Percentiles rank a stretch among this genome's conserved stretches.
Conservation (phyloP, 345 rosid species). For the Aegle marmelos region DNA sequence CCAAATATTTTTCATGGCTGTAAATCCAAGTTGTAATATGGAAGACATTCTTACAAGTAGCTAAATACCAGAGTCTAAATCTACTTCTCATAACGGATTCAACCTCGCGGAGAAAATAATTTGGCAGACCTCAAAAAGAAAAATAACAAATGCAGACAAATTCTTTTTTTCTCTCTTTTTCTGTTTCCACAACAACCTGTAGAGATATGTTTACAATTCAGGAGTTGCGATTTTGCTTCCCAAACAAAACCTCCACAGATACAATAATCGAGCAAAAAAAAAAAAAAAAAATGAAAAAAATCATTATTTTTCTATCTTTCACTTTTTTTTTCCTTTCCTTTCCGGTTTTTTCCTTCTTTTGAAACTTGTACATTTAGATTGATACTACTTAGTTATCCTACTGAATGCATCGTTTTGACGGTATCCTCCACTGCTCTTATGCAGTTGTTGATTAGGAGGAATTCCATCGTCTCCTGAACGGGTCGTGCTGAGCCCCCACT, state of each 20-base stretch:
- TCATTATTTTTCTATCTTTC: not conserved
- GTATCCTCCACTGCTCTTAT: constrained; percentile 44
- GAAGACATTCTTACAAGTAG: too few relatives aligned
- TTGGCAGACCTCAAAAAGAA: not conserved
- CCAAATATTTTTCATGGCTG: too few relatives aligned
- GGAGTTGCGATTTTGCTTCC: constrained; percentile 29
- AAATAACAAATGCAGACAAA: not conserved
- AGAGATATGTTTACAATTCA: constrained; percentile 49
- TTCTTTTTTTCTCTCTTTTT: not conserved
- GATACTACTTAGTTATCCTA: constrained; percentile 23
- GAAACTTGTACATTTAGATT: constrained; percentile 26
- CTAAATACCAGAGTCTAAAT: too few relatives aligned
- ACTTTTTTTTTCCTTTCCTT: not conserved
- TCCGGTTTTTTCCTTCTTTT: not conserved
- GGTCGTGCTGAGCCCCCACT: constrained; percentile 76
- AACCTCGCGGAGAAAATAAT: not conserved
- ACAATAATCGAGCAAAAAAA: not conserved
- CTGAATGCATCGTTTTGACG: constrained; percentile 24
- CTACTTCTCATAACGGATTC: too few relatives aligned
- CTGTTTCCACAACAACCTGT: constrained; percentile 20
- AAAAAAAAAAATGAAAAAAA: not conserved
- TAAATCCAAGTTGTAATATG: too few relatives aligned
- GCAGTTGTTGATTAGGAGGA: constrained; percentile 42
- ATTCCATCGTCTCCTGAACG: constrained; percentile 28
- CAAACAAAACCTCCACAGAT: constrained; percentile 34